phyloP scores from a whole-genome alignment of 768 basidiomycete species.

The Russula brevipes region DNA sequence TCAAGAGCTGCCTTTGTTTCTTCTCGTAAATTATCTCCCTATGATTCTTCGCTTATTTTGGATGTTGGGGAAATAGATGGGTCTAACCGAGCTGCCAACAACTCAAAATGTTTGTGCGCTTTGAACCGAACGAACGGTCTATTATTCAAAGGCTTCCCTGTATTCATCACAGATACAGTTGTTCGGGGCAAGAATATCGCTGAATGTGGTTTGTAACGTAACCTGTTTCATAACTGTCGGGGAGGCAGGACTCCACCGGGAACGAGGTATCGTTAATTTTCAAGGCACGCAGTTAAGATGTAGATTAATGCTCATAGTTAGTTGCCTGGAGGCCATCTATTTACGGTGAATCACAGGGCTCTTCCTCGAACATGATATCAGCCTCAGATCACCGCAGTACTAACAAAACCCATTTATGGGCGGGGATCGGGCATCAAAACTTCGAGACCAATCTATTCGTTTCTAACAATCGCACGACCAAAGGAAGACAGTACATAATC shows the following conservation, averaged over 20 bases:
- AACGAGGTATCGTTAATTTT: neutral
- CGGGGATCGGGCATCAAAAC: neutral
- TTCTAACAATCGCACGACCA: neutral
- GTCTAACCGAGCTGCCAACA: neutral
- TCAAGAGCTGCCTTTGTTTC: no score
- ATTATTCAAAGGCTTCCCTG: no score
- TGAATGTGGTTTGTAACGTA: neutral
- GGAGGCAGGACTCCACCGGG: neutral
- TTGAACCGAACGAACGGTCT: neutral
- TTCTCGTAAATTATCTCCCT: neutral
- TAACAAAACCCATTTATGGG: neutral
- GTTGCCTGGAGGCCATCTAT: neutral
- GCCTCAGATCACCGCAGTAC: neutral
- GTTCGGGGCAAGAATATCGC: neutral
- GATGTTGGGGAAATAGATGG: no score
- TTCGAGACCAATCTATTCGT: neutral
- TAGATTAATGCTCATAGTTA: neutral
- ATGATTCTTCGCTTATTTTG: neutral
- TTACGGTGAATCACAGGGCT: neutral
- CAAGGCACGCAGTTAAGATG: neutral
- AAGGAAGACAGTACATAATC: neutral
- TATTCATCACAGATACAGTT: no score
- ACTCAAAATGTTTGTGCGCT: neutral
- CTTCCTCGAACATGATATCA: neutral
- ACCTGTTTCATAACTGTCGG: neutral